Base-by-base conservation (phyloP, 352 stramenopile species). In the Elongisporangium anandrum region DNA sequence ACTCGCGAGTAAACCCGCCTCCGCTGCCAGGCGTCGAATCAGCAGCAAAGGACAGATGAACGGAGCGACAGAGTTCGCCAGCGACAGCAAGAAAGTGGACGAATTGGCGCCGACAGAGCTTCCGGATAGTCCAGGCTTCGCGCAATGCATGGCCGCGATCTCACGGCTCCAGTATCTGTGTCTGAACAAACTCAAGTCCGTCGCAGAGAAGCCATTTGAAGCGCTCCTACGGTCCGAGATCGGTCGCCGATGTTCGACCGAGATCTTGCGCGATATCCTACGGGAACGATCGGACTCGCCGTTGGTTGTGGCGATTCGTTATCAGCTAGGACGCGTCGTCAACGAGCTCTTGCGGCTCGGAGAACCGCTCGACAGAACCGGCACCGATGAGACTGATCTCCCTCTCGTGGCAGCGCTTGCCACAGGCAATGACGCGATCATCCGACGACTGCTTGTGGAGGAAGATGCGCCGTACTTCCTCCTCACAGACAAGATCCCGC, bases 291-390 rank as follows among this genome's bases (percentile, higher is more conserved):
- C 84, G 0, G 67, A 77, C 45, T 77, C 75, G 0, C 83, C 86
- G 8, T 61, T 95, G 4, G 80, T 90, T 54, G 76, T 88, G 1
- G 83, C 86, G 3, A 79, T 95, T 21, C 77, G 84, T n/a, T 92
- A 92, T 54, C 80, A 95, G 24, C 66, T 93, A 20, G 77, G 77
- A 4, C 83, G 82, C 8, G 86, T 81, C 3, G 86, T 95, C n/a
- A 87, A 95, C 54, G 84, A 92, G 50, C 48, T 95, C 4, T 54
- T 95, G 39, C 66, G 70, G 13, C 57, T 75, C 10, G 77, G 73
- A 16, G 79, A 90, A 49, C 63, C 76, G 1, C 72, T 90, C 1
- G 69, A 91, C 52, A 57, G 54, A n/a, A 64, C 79, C 39, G 62
- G 66, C 16, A 63, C 71, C 10, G 70, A 82, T 29, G 72, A 90